Evolutionary conservation across 2,329 filamentous ascomycete species (phyloP).

Genomic region (Fusarium lyarnte): DNA sequence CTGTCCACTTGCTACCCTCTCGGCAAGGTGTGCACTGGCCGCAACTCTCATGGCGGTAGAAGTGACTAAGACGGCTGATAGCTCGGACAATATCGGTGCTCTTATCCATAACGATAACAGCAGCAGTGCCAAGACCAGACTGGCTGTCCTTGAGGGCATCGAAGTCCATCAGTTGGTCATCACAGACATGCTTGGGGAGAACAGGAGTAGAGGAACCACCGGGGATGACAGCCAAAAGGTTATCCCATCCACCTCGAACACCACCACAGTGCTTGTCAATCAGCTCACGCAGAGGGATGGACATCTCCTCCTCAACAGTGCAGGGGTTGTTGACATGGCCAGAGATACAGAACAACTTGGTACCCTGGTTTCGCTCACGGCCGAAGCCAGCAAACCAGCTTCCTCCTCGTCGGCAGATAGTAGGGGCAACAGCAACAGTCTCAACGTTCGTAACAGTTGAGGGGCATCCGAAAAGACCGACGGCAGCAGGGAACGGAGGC

Average conservation of each 20-base stretch:
- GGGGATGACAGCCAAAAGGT: slow-evolving; percentile 92
- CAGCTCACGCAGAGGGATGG: slow-evolving; percentile 91
- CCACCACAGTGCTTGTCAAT: slow-evolving; percentile 99
- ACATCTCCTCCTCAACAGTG: slow-evolving; percentile 99
- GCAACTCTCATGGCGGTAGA: slow-evolving; percentile 98
- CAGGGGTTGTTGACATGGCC: slow-evolving; percentile 98
- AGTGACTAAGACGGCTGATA: slow-evolving; percentile 91
- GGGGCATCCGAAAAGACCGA: slow-evolving; percentile 97
- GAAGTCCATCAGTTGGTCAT: slow-evolving; percentile 98
- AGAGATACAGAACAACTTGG: slow-evolving; percentile 98
- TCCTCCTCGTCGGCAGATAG: slow-evolving; percentile 91
- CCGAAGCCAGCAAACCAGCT: slow-evolving; percentile 95
- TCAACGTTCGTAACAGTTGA: slow-evolving; percentile 99
- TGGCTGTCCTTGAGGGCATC: slow-evolving; percentile 98
- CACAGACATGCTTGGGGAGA: slow-evolving; percentile 87
- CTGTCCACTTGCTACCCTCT: slow-evolving; percentile 98
- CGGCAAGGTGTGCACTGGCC: slow-evolving; percentile 99
- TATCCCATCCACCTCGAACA: slow-evolving; percentile 97
- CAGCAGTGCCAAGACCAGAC: slow-evolving; percentile 95
- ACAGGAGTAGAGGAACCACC: slow-evolving; percentile 97
- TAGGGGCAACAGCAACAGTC: slow-evolving; percentile 93
- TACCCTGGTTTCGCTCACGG: slow-evolving; percentile 94
- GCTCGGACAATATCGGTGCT: slow-evolving; percentile 94
- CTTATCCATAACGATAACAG: slow-evolving; percentile 99
- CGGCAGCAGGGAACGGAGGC: slow-evolving; percentile 96